Conservation (phyloP, 208 protist species). For the Trypanosoma theileri region DNA sequence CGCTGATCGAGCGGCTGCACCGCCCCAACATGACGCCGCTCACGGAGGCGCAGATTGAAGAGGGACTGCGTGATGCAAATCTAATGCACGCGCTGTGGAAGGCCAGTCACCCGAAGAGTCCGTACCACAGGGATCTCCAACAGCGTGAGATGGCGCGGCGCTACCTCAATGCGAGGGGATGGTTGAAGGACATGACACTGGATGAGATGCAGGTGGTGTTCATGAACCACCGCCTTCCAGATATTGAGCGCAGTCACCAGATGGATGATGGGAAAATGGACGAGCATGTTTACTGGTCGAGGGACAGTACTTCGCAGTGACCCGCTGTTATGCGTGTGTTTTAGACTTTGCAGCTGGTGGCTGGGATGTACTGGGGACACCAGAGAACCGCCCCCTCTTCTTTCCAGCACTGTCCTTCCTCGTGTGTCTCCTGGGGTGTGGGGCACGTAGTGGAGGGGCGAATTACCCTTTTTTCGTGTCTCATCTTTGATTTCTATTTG, state of each 20-base stretch:
- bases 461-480: no score
- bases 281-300: constrained; percentile 53
- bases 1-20: constrained; percentile 44
- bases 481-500: no score
- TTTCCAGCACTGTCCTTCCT: no score
- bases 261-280: constrained; percentile 28
- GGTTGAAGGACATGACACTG: constrained; percentile 44
- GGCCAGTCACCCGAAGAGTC: constrained; percentile 60
- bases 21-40: constrained; percentile 63
- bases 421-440: no score
- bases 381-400: no score
- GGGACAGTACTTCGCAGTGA: constrained; percentile 31
- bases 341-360: no score
- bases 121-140: constrained; percentile 40
- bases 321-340: no score
- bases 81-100: constrained; percentile 82
- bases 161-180: constrained; percentile 78
- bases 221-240: constrained; percentile 62
- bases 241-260: constrained; percentile 49
- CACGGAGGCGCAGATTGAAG: constrained; percentile 62
- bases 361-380: no score
- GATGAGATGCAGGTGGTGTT: constrained; percentile 76
- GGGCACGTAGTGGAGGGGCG: no score
- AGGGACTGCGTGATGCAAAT: constrained; percentile 72
- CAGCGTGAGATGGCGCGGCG: constrained; percentile 63